A percentile compares a stretch with the other conserved stretches of the same genome.
Conservation (phyloP, 108 stramenopile genomes). For the Nannochloropsis oceanica region DNA sequence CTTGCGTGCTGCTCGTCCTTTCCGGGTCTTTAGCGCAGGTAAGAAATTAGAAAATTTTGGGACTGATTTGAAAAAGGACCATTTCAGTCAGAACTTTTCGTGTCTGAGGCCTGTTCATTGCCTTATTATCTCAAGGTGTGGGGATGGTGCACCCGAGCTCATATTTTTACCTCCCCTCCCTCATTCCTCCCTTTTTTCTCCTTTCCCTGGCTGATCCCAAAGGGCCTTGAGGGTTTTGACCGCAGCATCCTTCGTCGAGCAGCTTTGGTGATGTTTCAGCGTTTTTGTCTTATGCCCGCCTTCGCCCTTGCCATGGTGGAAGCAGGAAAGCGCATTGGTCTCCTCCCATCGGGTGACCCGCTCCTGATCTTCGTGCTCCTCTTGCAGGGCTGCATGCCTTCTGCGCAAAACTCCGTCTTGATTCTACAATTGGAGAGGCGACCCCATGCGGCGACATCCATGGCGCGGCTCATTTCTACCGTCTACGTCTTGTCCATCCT, state of each 20-base stretch:
- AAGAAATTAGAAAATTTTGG: not conserved
- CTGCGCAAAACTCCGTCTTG: slow-evolving; percentile 18
- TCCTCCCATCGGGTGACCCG: slow-evolving; percentile 1
- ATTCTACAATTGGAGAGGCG: slow-evolving; percentile 5
- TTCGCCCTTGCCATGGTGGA: not conserved
- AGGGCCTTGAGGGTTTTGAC: not conserved
- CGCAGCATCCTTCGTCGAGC: not conserved
- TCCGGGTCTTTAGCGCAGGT: not conserved
- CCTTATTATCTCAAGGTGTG: not conserved
- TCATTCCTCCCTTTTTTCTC: not conserved
- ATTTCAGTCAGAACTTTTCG: no score
- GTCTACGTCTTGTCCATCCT: not conserved
- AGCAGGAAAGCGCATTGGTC: not conserved
- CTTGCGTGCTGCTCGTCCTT: not conserved
- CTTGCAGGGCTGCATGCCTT: slow-evolving; percentile 14
- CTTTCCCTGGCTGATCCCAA: not conserved
- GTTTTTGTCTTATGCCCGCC: not conserved
- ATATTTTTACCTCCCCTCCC: not conserved
- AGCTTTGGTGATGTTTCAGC: not conserved
- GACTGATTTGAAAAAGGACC: no score
- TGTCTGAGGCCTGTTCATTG: no score
- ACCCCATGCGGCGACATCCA: not conserved
- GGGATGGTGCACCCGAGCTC: not conserved
- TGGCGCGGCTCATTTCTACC: not conserved
- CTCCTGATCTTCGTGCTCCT: slow-evolving; percentile 24